A percentile compares a stretch with the other conserved stretches of the same genome.
phyloP scores from a whole-genome alignment of 257 asterid species.

The Plantago elongata region DNA sequence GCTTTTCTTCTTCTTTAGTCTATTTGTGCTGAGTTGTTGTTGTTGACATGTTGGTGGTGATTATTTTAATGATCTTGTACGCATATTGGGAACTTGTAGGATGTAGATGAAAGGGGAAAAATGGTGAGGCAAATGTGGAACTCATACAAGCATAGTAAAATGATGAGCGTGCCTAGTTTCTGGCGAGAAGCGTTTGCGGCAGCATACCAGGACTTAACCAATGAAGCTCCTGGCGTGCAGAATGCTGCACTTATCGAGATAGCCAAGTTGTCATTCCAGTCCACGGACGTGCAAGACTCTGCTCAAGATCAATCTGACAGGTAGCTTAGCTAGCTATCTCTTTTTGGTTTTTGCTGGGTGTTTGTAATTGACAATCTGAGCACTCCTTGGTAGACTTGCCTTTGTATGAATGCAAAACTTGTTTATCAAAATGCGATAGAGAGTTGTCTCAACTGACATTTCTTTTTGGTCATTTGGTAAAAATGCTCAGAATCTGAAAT shows the following conservation, averaged over 20 bases:
- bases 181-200: constrained; percentile 96
- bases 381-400: too few relatives aligned
- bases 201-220: constrained; percentile 76
- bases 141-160: constrained; percentile 64
- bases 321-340: background rate
- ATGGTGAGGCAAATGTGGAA: constrained; percentile 90
- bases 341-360: background rate
- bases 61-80: background rate
- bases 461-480: too few relatives aligned
- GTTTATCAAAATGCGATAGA: too few relatives aligned
- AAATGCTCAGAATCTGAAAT: too few relatives aligned
- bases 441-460: too few relatives aligned
- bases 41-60: constrained; percentile 3
- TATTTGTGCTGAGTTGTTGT: background rate
- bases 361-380: background rate
- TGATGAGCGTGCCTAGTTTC: constrained; percentile 53
- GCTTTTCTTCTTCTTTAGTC: background rate
- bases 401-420: too few relatives aligned
- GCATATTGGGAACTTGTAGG: constrained; percentile 33
- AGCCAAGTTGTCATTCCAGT: constrained; percentile 78
- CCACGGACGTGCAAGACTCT: constrained; percentile 37
- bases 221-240: constrained; percentile 43
- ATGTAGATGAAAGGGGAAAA: constrained; percentile 84
- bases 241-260: constrained; percentile 71
- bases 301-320: constrained; percentile 28